Base-by-base conservation (phyloP, 176 grass and related monocot genomes). In the Alloteropsis semialata region DNA sequence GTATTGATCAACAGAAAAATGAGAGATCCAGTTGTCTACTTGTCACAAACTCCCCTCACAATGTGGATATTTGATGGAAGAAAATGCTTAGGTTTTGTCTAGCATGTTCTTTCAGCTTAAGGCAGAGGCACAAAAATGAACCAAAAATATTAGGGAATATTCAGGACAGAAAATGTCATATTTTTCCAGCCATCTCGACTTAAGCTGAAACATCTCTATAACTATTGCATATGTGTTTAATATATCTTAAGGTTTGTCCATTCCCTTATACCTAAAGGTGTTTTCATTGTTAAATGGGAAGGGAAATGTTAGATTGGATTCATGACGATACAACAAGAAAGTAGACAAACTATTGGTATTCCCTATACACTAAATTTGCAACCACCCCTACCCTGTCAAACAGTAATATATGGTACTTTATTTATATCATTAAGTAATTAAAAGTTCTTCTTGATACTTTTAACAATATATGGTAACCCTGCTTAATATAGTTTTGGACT, bases 1-100 rank as follows among this genome's bases (percentile, higher is more conserved):
- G 65, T 24, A 65, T 78, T 78, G 77, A 51, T 50, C 55, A 78
- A 79, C 37, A n/a, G 7, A 54, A 55, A 54, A 21, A 84, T 32
- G 22, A 63, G 18, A 29, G 43, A 22, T 18, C 11, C 3, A 33
- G n/a, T n/a, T n/a, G n/a, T n/a, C n/a, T n/a, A n/a, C n/a, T 3
- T 17, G 12, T 69, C 68, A 25, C 6, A 77, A 59, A 61, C 27
- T 61, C n/a, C 11, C 54, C 27, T 61, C n/a, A 25, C 54, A 64
- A 25, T 50, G 18, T 4, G 36, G 19, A 18, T 18, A 34, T 24
- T 24, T 14, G 14, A 39, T 58, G 18, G 39, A 59, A 42, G 8
- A 13, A 29, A n/a, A n/a, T n/a, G 11, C 10, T 44, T 46, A 4
- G 27, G 28, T 25, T 76, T 56, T 2, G 0, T 0, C 8, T 56